phyloP scores from a whole-genome alignment of 1,284 basidiomycete species.

The Rhodofomes roseus region DNA sequence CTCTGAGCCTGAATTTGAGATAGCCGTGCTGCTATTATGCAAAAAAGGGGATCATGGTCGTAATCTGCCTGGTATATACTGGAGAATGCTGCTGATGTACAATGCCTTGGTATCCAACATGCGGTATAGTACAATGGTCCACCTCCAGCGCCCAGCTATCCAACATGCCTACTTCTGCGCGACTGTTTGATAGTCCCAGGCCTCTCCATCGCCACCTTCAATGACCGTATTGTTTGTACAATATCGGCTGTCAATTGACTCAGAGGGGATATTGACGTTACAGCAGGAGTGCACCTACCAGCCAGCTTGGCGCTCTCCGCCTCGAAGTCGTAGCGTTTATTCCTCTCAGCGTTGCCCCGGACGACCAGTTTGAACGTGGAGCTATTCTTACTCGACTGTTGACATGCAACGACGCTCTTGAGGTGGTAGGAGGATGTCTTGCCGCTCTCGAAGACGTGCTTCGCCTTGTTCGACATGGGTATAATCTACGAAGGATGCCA shows the following conservation, averaged over 20 bases:
- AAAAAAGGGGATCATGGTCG: no score
- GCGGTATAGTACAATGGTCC: background rate
- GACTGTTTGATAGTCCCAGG: conserved; percentile 55
- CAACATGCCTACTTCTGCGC: conserved; percentile 51
- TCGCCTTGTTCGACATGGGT: conserved; percentile 79
- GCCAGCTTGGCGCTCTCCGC: conserved; percentile 84
- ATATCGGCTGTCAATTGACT: conserved; percentile 51
- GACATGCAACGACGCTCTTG: conserved; percentile 80
- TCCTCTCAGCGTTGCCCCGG: conserved; percentile 57
- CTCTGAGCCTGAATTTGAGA: background rate
- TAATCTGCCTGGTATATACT: background rate
- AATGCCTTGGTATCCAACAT: background rate
- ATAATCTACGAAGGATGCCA: conserved; percentile 62
- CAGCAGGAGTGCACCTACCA: conserved; percentile 41
- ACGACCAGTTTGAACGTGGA: conserved; percentile 86
- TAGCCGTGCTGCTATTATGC: no score
- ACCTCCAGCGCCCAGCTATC: background rate
- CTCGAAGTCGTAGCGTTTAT: conserved; percentile 97
- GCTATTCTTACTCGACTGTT: conserved; percentile 79
- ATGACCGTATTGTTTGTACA: conserved; percentile 58
- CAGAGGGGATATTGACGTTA: background rate
- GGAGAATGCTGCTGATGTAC: background rate
- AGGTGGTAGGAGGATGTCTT: conserved; percentile 94
- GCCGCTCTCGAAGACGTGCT: conserved; percentile 82
- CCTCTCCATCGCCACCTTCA: conserved; percentile 58